phyloP scores from a whole-genome alignment of 192 early-diverging fungal genomes.

The Linnemannia schmuckeri region DNA sequence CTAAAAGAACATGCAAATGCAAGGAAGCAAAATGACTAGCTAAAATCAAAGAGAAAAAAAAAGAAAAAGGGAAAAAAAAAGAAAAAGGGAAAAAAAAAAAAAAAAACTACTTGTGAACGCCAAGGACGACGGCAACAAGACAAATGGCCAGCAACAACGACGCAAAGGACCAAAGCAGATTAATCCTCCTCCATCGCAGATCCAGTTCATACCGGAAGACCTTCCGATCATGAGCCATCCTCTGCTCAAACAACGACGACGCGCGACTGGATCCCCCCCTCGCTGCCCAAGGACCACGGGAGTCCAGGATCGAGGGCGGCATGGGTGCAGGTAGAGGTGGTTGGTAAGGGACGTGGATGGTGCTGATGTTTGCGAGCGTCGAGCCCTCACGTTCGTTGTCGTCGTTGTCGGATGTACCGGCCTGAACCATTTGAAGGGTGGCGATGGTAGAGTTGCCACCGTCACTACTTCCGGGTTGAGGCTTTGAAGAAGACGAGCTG shows the following conservation, averaged over 20 bases:
- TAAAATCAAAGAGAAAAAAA: neutral
- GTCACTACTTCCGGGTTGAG: neutral
- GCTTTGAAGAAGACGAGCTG: neutral
- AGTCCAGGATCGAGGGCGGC: neutral
- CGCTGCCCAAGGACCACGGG: slow-evolving; percentile 32
- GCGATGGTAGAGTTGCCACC: neutral
- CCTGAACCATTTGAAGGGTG: neutral
- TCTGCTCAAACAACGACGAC: slow-evolving; percentile 30
- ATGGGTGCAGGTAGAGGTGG: neutral
- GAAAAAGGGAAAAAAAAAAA: neutral
- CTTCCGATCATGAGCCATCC: slow-evolving; percentile 29
- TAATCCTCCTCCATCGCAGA: slow-evolving; percentile 32
- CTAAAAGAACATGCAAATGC: neutral
- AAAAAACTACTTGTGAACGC: neutral
- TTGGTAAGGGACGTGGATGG: neutral
- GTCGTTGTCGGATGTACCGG: neutral
- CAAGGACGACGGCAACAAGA: slow-evolving; percentile 17
- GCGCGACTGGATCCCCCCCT: neutral
- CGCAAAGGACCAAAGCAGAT: slow-evolving; percentile 33
- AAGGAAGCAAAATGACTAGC: neutral
- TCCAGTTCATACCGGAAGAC: slow-evolving; percentile 37
- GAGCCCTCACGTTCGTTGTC: slow-evolving; percentile 23
- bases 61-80: slow-evolving; percentile 1
- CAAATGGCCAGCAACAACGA: slow-evolving; percentile 33
- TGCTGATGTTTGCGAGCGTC: slow-evolving; percentile 7